Evolutionary conservation across 2,329 filamentous ascomycete species (phyloP).

Genomic region (Geoglossum cookeanum): DNA sequence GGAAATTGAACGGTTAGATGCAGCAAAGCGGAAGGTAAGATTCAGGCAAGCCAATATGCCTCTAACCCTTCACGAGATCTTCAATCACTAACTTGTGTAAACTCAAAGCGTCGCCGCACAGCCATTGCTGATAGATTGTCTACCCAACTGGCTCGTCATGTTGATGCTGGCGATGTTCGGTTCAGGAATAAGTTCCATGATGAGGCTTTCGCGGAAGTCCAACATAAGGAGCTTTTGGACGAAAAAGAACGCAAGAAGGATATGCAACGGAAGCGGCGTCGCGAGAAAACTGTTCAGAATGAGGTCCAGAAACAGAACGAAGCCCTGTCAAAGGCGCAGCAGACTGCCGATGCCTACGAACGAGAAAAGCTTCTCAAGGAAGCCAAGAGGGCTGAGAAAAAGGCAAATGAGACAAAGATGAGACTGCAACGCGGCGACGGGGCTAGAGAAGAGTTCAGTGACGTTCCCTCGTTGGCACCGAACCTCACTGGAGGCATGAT

Average conservation of each 20-base stretch:
- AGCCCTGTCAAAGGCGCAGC: slow-evolving; percentile 57
- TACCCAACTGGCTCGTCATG: slow-evolving; percentile 45
- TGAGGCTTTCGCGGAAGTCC: slow-evolving; percentile 67
- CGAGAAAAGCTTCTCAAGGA: slow-evolving; percentile 64
- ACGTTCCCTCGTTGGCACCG: slow-evolving; percentile 52
- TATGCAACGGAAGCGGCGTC: slow-evolving; percentile 91
- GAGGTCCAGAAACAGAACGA: slow-evolving; percentile 68
- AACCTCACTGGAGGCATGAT: slow-evolving; percentile 73
- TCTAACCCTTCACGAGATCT: not conserved
- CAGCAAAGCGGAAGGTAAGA: slow-evolving; percentile 42
- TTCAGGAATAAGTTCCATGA: slow-evolving; percentile 63
- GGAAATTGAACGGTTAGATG: slow-evolving; percentile 45
- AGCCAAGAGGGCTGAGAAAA: slow-evolving; percentile 79
- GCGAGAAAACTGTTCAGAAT: slow-evolving; percentile 84
- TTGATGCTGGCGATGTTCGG: slow-evolving; percentile 51
- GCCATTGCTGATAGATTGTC: slow-evolving; percentile 35
- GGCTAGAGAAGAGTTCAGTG: slow-evolving; percentile 38
- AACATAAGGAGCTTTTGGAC: slow-evolving; percentile 72
- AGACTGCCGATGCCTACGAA: slow-evolving; percentile 66
- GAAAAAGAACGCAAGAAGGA: slow-evolving; percentile 99
- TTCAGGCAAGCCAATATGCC: too few relatives aligned
- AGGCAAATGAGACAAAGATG: slow-evolving; percentile 75
- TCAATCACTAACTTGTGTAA: slow-evolving; percentile 6
- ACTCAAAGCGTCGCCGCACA: slow-evolving; percentile 35
- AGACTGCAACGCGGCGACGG: slow-evolving; percentile 67